phyloP scores from a whole-genome alignment of 2,329 filamentous ascomycete species.

The Neonectria faginata region DNA sequence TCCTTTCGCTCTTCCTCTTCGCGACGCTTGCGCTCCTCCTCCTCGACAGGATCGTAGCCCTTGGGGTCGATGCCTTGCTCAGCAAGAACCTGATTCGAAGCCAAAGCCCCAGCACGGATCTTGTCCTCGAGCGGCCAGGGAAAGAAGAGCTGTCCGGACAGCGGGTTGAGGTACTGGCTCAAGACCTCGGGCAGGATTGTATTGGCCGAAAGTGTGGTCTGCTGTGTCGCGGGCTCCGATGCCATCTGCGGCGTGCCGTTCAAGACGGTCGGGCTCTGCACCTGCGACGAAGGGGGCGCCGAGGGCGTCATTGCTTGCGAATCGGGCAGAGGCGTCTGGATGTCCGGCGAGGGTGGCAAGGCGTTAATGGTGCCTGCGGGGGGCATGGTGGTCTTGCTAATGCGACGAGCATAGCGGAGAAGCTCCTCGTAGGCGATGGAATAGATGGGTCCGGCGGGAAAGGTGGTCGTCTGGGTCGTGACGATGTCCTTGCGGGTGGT shows the following conservation, averaged over 20 bases:
- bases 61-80: slow-evolving; percentile 72
- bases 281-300: slow-evolving; percentile 49
- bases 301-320: slow-evolving; percentile 49
- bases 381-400: slow-evolving; percentile 83
- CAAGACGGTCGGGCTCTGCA: slow-evolving; percentile 49
- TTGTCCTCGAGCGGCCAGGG: slow-evolving; percentile 82
- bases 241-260: slow-evolving; percentile 49
- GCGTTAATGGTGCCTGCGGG: slow-evolving; percentile 65
- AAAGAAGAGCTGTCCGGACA: slow-evolving; percentile 71
- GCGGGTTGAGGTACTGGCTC: slow-evolving; percentile 65
- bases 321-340: slow-evolving; percentile 49
- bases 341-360: slow-evolving; percentile 46
- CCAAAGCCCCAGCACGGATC: slow-evolving; percentile 76
- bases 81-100: slow-evolving; percentile 69
- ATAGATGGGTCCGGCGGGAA: slow-evolving; percentile 63
- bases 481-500: slow-evolving; percentile 79
- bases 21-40: slow-evolving; percentile 62
- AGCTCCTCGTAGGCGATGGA: slow-evolving; percentile 78
- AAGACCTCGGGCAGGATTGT: slow-evolving; percentile 63
- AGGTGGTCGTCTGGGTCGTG: slow-evolving; percentile 68
- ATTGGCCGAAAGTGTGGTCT: slow-evolving; percentile 47
- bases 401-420: slow-evolving; percentile 81
- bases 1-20: slow-evolving; percentile 63
- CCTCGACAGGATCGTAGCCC: slow-evolving; percentile 68
- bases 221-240: slow-evolving; percentile 50